These are phyloP conservation scores for Sonneratia alba DNA, from an alignment of 345 rosid species.

Conservation along the genomic window DNA sequence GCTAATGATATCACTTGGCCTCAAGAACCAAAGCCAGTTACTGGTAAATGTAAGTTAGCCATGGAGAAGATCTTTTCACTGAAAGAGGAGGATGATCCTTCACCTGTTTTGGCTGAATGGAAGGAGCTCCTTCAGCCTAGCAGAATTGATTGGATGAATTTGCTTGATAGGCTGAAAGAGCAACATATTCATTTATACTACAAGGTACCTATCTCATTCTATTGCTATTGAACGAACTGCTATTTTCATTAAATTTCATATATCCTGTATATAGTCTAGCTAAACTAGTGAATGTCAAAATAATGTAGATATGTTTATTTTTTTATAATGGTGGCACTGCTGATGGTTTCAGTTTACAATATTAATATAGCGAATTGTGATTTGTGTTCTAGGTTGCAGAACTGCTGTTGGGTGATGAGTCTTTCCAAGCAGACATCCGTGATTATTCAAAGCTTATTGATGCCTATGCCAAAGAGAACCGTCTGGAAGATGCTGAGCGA, in stretches of 20 bases:
- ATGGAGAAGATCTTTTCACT: conserved; percentile 59
- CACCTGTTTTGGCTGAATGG: conserved; percentile 59
- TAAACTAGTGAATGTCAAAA: not conserved
- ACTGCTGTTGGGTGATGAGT: conserved; percentile 44
- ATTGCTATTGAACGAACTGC: not conserved
- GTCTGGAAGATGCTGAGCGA: conserved; percentile 62
- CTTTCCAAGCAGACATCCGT: conserved; percentile 45
- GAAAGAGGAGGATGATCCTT: conserved; percentile 61
- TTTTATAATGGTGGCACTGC: not conserved
- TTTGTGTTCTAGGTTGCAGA: conserved; percentile 57
- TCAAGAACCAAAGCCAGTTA: conserved; percentile 57
- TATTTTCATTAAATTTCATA: not conserved
- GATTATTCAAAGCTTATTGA: conserved; percentile 71
- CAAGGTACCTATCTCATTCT: conserved; percentile 42
- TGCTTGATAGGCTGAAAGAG: conserved; percentile 58
- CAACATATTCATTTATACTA: conserved; percentile 29
- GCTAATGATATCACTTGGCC: conserved; percentile 51
- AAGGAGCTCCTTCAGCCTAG: conserved; percentile 61
- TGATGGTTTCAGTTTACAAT: not conserved
- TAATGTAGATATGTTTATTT: not conserved
- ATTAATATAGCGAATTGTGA: conserved; percentile 2
- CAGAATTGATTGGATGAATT: conserved; percentile 73
- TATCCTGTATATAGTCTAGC: not conserved
- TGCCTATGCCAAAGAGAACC: conserved; percentile 47
- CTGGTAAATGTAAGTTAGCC: conserved; percentile 62